Conservation (phyloP, 306 rosid genomes). For the Biancaea sappan region DNA sequence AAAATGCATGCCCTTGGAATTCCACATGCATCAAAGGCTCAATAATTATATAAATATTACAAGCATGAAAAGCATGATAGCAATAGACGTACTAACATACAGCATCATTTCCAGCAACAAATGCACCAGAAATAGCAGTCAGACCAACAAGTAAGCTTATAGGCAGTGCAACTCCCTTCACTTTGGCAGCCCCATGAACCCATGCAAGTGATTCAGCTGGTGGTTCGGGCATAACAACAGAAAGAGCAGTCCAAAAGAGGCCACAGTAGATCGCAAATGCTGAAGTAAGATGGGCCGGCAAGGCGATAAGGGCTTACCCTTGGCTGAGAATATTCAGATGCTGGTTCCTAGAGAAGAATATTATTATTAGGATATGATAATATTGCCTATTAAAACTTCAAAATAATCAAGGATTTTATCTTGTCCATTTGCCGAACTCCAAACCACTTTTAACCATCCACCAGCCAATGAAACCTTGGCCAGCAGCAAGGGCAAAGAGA, state of each 20-base stretch:
- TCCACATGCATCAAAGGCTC: constrained; percentile 26
- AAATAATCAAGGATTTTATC: constrained; percentile 33
- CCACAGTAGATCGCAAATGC: constrained; percentile 86
- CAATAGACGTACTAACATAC: constrained; percentile 46
- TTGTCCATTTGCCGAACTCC: constrained; percentile 34
- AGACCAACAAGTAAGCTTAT: constrained; percentile 76
- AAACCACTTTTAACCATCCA: constrained; percentile 83
- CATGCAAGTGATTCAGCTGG: constrained; percentile 75
- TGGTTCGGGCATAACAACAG: constrained; percentile 89
- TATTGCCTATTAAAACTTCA: constrained; percentile 19
- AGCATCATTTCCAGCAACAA: constrained; percentile 95
- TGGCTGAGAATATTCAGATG: constrained; percentile 80
- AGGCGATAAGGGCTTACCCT: constrained; percentile 95
- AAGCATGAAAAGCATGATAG: constrained; percentile 24
- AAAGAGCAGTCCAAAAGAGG: constrained; percentile 81
- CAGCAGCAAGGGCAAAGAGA: constrained; percentile 69
- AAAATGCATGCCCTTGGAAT: constrained; percentile 78
- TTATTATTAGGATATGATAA: constrained; percentile 19
- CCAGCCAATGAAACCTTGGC: constrained; percentile 78
- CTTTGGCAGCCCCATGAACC: constrained; percentile 90
- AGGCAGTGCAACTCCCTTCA: constrained; percentile 73
- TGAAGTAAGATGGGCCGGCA: constrained; percentile 91
- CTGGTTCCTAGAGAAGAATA: constrained; percentile 62
- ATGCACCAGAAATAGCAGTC: constrained; percentile 91
- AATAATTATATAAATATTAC: neutral